Percentiles rank a stretch among this genome's conserved stretches.
These are phyloP conservation scores for Yamadazyma jaroonii DNA, from an alignment of 1,139 yeast species.

Conservation along the genomic window DNA sequence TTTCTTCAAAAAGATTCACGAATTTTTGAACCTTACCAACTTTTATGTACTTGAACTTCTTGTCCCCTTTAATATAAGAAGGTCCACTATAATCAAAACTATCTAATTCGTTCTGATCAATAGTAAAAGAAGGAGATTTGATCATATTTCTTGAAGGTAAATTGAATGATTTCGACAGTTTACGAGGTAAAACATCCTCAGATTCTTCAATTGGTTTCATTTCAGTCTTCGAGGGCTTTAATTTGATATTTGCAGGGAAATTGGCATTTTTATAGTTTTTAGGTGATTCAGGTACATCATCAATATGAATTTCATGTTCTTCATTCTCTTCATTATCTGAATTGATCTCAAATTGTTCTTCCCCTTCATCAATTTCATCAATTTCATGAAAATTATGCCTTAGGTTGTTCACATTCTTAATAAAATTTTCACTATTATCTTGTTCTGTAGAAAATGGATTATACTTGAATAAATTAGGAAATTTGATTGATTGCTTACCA, in stretches of 20 bases:
- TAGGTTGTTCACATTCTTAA: conserved; percentile 28
- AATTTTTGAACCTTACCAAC: conserved; percentile 50
- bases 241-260: conserved; percentile 8
- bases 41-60: conserved; percentile 45
- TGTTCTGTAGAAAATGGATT: background rate
- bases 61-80: conserved; percentile 39
- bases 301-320: conserved; percentile 3
- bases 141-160: conserved; percentile 9
- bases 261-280: conserved; percentile 1
- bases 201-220: conserved; percentile 8
- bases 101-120: conserved; percentile 15
- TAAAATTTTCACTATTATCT: conserved; percentile 14
- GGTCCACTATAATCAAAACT: conserved; percentile 30
- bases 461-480: conserved; percentile 5
- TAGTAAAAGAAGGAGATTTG: conserved; percentile 13
- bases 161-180: conserved; percentile 11
- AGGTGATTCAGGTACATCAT: conserved; percentile 6
- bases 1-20: conserved; percentile 45
- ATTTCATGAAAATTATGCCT: conserved; percentile 24
- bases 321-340: background rate
- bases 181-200: conserved; percentile 7
- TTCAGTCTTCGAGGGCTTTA: conserved; percentile 11
- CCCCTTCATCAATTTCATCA: background rate
- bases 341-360: background rate
- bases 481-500: conserved; percentile 4